Conservation (phyloP, 805 yeast species). For the Sugiyamaella smithiae region DNA sequence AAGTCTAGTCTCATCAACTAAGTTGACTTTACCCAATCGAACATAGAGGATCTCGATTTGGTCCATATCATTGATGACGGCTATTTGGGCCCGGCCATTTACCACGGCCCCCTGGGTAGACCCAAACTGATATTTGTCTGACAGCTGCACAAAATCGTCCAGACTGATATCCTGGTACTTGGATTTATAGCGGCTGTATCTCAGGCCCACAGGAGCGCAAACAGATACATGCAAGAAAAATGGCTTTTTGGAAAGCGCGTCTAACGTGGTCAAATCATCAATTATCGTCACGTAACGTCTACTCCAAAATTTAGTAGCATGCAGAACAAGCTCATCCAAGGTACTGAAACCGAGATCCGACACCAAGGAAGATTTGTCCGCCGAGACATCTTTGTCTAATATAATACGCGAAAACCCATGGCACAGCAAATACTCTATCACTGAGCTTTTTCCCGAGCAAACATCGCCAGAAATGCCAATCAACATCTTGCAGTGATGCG, state of each 20-base stretch:
- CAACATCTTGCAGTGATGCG: conserved; percentile 45
- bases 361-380: conserved; percentile 25
- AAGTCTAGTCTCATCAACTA: conserved; percentile 55
- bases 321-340: conserved; percentile 49
- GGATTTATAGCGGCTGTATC: conserved; percentile 17
- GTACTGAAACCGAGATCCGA: conserved; percentile 35
- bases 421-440: conserved; percentile 52
- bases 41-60: conserved; percentile 39
- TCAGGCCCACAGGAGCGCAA: conserved; percentile 59
- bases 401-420: conserved; percentile 46
- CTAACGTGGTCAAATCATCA: conserved; percentile 42
- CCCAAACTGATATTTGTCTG: conserved; percentile 35
- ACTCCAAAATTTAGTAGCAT: conserved; percentile 66
- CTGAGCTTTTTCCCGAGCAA: conserved; percentile 64
- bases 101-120: conserved; percentile 39
- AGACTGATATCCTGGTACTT: conserved; percentile 19
- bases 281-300: conserved; percentile 59
- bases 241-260: conserved; percentile 61
- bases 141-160: conserved; percentile 38
- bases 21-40: conserved; percentile 41
- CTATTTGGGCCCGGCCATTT: conserved; percentile 50
- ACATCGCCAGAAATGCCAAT: conserved; percentile 72
- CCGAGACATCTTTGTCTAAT: background rate
- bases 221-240: conserved; percentile 77
- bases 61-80: conserved; percentile 51